Conservation (phyloP, 305 asterid species). For the Salvia sclarea region DNA sequence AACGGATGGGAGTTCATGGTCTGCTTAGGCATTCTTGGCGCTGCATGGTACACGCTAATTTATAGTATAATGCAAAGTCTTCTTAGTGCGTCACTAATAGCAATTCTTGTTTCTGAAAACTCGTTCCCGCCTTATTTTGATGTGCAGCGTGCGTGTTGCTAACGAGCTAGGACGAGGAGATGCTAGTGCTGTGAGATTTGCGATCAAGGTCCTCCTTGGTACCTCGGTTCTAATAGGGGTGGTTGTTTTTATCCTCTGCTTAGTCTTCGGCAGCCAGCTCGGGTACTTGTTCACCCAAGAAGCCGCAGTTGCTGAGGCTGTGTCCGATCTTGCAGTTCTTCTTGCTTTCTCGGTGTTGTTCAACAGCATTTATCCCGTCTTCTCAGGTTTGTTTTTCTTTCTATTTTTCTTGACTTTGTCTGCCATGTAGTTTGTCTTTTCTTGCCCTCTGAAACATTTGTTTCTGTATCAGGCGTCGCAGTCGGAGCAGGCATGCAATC, state of each 20-base stretch:
- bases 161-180: constrained; percentile 73
- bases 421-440: neutral
- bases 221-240: constrained; percentile 53
- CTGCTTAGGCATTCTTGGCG: constrained; percentile 58
- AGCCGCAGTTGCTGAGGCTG: constrained; percentile 44
- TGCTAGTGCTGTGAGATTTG: constrained; percentile 58
- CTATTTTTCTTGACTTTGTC: neutral
- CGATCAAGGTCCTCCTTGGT: constrained; percentile 47
- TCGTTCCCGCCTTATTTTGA: neutral
- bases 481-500: constrained; percentile 87
- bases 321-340: constrained; percentile 63
- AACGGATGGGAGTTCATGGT: constrained; percentile 71
- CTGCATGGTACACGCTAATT: constrained; percentile 46
- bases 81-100: neutral
- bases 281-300: constrained; percentile 54
- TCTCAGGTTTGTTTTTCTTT: constrained; percentile 40
- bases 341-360: constrained; percentile 56
- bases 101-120: neutral
- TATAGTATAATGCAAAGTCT: neutral
- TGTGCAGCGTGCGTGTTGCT: constrained; percentile 61
- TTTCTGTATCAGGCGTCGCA: constrained; percentile 62
- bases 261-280: constrained; percentile 43
- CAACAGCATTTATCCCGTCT: constrained; percentile 60
- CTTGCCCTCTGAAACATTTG: neutral
- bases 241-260: constrained; percentile 38